Evolutionary conservation across 2,329 filamentous ascomycete genomes (phyloP).

Genomic region (Apiospora hydei): DNA sequence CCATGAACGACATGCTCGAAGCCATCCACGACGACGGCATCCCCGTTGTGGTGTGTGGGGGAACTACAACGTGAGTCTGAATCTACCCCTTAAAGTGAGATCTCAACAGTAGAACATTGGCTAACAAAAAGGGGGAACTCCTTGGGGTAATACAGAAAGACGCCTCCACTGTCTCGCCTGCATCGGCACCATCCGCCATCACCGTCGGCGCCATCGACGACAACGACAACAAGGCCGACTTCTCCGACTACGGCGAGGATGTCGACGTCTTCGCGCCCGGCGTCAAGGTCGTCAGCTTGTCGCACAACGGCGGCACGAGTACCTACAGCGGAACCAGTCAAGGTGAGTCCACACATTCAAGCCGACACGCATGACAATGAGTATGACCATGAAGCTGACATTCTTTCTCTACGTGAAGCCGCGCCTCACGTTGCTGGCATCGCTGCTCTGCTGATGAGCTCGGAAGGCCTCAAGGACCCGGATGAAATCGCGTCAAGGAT

Average conservation of each 20-base stretch:
- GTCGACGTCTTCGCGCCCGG: constrained; percentile 34
- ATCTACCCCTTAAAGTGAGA: constrained; percentile 26
- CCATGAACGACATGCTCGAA: constrained; percentile 31
- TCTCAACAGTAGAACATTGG: neutral
- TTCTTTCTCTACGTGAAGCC: neutral
- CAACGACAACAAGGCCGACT: constrained; percentile 27
- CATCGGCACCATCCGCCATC: constrained; percentile 30
- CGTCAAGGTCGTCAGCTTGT: constrained; percentile 24
- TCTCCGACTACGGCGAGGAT: constrained; percentile 32
- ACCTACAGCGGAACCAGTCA: constrained; percentile 20
- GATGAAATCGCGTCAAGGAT: constrained; percentile 14
- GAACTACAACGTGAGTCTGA: constrained; percentile 31
- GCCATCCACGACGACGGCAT: constrained; percentile 29
- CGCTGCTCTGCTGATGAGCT: constrained; percentile 24
- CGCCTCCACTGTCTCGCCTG: constrained; percentile 28
- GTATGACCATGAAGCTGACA: neutral
- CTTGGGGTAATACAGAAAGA: neutral
- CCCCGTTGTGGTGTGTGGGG: constrained; percentile 33
- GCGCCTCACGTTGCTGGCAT: constrained; percentile 26
- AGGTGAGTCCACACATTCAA: neutral
- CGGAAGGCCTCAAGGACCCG: neutral
- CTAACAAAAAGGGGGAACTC: neutral
- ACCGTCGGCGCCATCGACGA: constrained; percentile 33
- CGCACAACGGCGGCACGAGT: neutral
- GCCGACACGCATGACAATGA: neutral